Conservation (phyloP, 2,329 filamentous ascomycete species). For the Reticulascus tulasneorum region DNA sequence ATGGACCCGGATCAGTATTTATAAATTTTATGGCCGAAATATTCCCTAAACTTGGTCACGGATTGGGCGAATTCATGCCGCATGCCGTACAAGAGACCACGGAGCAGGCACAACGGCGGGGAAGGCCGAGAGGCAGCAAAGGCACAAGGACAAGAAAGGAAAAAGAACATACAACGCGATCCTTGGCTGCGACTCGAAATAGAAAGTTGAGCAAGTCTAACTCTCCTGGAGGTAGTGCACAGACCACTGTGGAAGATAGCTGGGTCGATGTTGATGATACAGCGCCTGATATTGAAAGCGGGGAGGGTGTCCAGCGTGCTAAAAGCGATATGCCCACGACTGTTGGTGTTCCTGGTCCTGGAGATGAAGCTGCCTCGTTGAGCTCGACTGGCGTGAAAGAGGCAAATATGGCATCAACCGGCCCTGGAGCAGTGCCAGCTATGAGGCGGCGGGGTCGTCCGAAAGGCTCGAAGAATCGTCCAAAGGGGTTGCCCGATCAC, state of each 20-base stretch:
- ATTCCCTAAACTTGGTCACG: constrained; percentile 43
- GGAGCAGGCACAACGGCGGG: constrained; percentile 25
- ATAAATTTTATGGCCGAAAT: constrained; percentile 62
- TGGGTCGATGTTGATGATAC: constrained; percentile 43
- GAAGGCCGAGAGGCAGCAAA: constrained; percentile 46
- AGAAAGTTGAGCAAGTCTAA: no score
- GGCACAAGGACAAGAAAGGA: constrained; percentile 41
- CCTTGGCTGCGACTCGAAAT: not conserved
- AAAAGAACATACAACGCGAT: not conserved
- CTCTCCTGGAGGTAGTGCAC: not conserved
- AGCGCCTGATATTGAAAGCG: constrained; percentile 23
- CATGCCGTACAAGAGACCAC: constrained; percentile 5
- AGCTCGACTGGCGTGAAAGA: no score
- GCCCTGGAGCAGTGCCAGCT: constrained; percentile 11
- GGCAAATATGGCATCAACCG: no score
- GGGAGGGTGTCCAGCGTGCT: no score
- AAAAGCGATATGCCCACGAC: no score
- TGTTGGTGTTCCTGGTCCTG: no score
- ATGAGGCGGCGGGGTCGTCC: constrained; percentile 15
- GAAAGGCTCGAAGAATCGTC: constrained; percentile 17
- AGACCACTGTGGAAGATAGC: constrained; percentile 29
- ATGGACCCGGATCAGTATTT: constrained; percentile 55
- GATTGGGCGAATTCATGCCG: constrained; percentile 12
- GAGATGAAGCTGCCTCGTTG: no score
- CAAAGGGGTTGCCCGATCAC: not conserved